Evolutionary conservation across 108 stramenopile species (phyloP), one percentile per base, ranked within the genome.

Genomic region (Chaetoceros tenuissimus): DNA sequence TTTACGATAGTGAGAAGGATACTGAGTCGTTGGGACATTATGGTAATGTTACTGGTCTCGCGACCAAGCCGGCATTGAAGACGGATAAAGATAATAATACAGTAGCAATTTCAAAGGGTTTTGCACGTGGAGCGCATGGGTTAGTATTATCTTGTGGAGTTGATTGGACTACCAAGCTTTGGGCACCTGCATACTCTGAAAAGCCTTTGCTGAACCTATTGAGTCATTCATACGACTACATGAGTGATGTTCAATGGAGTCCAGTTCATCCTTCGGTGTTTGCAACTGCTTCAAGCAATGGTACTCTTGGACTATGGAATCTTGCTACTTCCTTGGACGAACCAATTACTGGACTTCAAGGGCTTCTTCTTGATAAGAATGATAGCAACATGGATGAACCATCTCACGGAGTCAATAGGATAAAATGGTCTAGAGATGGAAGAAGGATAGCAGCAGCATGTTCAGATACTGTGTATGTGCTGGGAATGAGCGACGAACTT

Each of bases 231-330:
- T 92, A 87, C 40, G 94, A 94, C 67, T 89, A 89, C 72, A 87
- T 94, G 86, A 79, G 84, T 51, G 94, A 89, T 63, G 87, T 78
- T 8, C 85, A 89, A 76, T 94, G 94, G 89, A 85, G 75, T 55
- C 87, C 94, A 0, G 58, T 72, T 18, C 85, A 92, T 60, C 84
- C 89, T 18, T 73, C 83, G 8, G 56, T 94, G 31, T 92, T 92
- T 68, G 87, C 86, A 27, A 85, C 89, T 8, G 83, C 85, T 20
- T 85, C 88, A 0, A 83, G 84, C 53, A 90, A 86, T 46, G 93
- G 93, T 25, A 85, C 80, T 20, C 43, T 94, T 29, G 80, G 83
- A 23, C 59, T 94, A 26, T 94, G 89, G 89, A 90, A 94, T 61
- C 72, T 94, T 19, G 80, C 86, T 3, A 52, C 57, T 3, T 81